Evolutionary conservation across 768 basidiomycete genomes (phyloP).

Genomic region (Mycena polygramma): DNA sequence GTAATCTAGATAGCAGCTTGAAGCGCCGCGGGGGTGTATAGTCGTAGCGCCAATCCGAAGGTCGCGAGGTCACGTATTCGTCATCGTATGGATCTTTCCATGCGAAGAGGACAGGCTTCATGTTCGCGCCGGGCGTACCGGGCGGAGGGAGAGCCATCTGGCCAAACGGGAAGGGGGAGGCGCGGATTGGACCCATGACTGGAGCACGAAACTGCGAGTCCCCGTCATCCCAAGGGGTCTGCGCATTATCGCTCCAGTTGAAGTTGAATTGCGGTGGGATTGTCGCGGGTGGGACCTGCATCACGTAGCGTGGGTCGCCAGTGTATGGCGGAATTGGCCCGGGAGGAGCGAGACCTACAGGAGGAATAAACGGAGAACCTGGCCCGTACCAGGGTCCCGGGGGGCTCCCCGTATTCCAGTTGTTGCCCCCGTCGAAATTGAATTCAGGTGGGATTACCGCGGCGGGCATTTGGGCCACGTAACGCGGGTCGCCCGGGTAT

Average conservation of each 20-base stretch:
- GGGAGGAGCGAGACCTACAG: no score
- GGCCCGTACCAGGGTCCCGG: no score
- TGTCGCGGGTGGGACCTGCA: background rate
- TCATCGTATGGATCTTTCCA: conserved; percentile 15
- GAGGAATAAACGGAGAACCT: no score
- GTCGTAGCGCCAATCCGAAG: conserved; percentile 34
- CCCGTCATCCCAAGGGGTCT: background rate
- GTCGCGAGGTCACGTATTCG: conserved; percentile 21
- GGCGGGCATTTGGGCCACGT: no score
- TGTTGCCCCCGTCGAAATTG: no score
- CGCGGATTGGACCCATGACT: background rate
- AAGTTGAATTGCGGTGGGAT: background rate
- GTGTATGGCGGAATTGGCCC: no score
- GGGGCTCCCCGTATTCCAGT: no score
- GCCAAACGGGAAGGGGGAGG: background rate
- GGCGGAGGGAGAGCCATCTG: background rate
- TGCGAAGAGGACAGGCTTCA: conserved; percentile 24
- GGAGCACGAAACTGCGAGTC: background rate
- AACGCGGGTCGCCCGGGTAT: no score
- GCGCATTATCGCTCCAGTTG: background rate
- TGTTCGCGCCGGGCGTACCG: background rate
- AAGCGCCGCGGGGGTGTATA: conserved; percentile 32
- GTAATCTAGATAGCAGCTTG: conserved; percentile 9
- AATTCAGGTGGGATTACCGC: no score
- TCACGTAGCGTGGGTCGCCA: background rate